phyloP scores from a whole-genome alignment of 805 yeast species.

The Candida silvicultrix region DNA sequence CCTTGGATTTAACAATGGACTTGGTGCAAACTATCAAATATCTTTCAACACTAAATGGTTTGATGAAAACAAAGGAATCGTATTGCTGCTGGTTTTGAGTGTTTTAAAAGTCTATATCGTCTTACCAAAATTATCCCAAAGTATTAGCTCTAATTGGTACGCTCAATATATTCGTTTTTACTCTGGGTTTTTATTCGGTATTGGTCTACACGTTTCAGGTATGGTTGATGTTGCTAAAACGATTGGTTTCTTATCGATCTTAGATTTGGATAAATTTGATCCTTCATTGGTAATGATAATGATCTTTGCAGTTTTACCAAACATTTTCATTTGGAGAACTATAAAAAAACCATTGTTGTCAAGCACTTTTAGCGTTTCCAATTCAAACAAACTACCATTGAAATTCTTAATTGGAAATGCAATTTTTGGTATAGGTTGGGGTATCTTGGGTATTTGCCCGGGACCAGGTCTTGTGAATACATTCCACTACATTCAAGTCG shows the following conservation, averaged over 20 bases:
- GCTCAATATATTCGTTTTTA: slow-evolving; percentile 13
- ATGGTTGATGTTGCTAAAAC: slow-evolving; percentile 39
- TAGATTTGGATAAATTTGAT: slow-evolving; percentile 31
- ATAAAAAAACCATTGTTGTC: slow-evolving; percentile 17
- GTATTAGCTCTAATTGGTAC: not conserved
- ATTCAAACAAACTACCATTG: slow-evolving; percentile 16
- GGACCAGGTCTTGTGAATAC: slow-evolving; percentile 39
- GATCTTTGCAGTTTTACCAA: slow-evolving; percentile 38
- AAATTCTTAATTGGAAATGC: slow-evolving; percentile 35
- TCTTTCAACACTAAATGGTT: not conserved
- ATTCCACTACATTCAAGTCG: slow-evolving; percentile 1
- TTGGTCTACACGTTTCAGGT: slow-evolving; percentile 42
- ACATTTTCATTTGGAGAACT: slow-evolving; percentile 30
- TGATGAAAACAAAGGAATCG: not conserved
- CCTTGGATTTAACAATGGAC: not conserved
- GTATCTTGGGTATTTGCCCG: slow-evolving; percentile 44
- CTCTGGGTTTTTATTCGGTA: slow-evolving; percentile 33
- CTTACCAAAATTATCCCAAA: slow-evolving; percentile 20
- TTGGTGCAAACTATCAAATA: not conserved
- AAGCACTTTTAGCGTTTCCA: slow-evolving; percentile 20
- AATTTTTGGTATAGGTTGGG: slow-evolving; percentile 50
- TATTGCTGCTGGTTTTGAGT: not conserved
- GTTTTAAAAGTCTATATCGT: slow-evolving; percentile 18
- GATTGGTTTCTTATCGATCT: slow-evolving; percentile 37
- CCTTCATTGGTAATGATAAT: slow-evolving; percentile 41